phyloP scores from a whole-genome alignment of 2,329 filamentous ascomycete genomes.

The Neonectria punicea region DNA sequence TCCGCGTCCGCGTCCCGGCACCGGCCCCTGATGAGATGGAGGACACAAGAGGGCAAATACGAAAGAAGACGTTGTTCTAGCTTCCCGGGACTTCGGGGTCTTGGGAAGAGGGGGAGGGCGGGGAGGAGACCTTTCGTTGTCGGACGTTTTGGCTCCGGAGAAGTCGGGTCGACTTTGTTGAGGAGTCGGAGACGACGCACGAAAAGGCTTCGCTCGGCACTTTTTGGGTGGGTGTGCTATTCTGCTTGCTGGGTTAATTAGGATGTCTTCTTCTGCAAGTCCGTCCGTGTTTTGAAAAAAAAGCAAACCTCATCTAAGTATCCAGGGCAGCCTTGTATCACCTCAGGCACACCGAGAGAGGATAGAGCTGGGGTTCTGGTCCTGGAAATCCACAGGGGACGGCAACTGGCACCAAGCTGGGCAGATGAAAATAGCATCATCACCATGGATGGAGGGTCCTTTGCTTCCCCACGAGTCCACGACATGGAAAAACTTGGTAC shows the following conservation, averaged over 20 bases:
- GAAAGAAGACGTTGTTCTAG: background rate
- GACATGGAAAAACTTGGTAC: too few relatives aligned
- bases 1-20: background rate
- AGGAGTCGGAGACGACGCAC: background rate
- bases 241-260: background rate
- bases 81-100: background rate
- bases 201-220: background rate
- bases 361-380: background rate
- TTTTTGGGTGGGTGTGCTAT: background rate
- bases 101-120: background rate
- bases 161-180: background rate
- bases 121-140: background rate
- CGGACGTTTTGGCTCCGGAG: background rate
- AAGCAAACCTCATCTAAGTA: conserved; percentile 11
- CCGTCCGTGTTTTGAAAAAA: background rate
- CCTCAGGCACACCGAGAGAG: conserved; percentile 1
- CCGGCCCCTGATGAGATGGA: background rate
- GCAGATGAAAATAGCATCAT: conserved; percentile 20
- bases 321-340: conserved; percentile 10
- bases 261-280: background rate
- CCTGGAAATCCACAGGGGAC: background rate
- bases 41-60: background rate
- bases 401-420: too few relatives aligned
- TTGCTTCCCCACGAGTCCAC: background rate
- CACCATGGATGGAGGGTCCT: too few relatives aligned